These are phyloP conservation scores for Primulina huaijiensis DNA, from an alignment of 257 asterid genomes.

Conservation along the genomic window DNA sequence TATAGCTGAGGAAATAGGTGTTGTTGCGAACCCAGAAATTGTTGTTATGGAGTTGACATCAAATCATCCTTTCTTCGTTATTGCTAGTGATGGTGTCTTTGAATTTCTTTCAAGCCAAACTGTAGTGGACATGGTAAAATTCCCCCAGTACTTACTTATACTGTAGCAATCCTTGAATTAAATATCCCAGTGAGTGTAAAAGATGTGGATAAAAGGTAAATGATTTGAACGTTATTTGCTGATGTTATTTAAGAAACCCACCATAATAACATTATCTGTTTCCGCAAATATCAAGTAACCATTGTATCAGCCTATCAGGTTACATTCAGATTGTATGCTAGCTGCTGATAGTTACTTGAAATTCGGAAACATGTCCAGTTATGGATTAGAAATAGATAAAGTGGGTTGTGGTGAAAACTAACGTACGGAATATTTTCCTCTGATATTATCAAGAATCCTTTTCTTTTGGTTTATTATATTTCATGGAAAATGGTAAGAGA, in stretches of 20 bases:
- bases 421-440: background rate
- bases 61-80: conserved; percentile 75
- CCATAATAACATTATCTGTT: background rate
- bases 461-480: background rate
- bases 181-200: background rate
- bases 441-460: background rate
- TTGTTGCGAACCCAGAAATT: conserved; percentile 88
- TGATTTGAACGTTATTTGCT: background rate
- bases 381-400: background rate
- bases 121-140: conserved; percentile 87
- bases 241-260: background rate
- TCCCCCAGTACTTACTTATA: conserved; percentile 12
- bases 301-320: background rate
- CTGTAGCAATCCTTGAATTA: conserved; percentile 2
- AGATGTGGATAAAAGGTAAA: background rate
- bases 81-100: conserved; percentile 95
- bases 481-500: background rate
- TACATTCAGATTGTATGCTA: background rate
- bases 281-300: background rate
- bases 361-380: background rate
- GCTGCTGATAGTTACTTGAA: background rate
- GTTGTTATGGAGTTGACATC: conserved; percentile 73
- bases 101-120: conserved; percentile 96
- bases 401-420: background rate
- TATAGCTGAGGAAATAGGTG: conserved; percentile 92